These are phyloP conservation scores for Sechiopsis laciniata DNA, from an alignment of 306 rosid species.

Conservation along the genomic window DNA sequence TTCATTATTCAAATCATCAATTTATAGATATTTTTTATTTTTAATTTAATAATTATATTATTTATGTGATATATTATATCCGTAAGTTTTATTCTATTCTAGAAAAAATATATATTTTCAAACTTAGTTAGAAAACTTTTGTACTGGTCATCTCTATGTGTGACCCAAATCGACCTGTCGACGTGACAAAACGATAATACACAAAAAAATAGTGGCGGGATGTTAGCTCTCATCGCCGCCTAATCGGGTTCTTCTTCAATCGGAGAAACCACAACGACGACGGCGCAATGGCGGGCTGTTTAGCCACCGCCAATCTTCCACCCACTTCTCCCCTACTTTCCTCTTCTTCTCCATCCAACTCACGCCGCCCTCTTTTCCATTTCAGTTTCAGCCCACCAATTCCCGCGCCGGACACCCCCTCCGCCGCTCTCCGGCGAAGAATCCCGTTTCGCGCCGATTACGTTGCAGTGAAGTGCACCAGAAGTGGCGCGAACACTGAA, in stretches of 20 bases:
- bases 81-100: no score
- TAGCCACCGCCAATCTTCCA: background rate
- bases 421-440: background rate
- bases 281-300: conserved; percentile 18
- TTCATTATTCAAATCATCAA: no score
- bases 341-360: background rate
- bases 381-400: background rate
- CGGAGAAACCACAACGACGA: background rate
- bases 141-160: no score
- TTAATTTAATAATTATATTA: no score
- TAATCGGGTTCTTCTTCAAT: background rate
- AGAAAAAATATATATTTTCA: no score
- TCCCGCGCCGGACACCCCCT: background rate
- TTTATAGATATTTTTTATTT: no score
- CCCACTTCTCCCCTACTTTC: background rate
- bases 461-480: conserved; percentile 11
- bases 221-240: background rate
- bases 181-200: no score
- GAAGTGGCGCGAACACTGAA: conserved; percentile 14
- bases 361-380: conserved; percentile 11
- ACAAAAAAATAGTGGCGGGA: background rate
- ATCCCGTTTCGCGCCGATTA: background rate
- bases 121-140: no score
- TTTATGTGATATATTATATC: no score
- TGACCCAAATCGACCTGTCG: no score